Conservation (phyloP, 306 rosid species). For the Prunus mira region DNA sequence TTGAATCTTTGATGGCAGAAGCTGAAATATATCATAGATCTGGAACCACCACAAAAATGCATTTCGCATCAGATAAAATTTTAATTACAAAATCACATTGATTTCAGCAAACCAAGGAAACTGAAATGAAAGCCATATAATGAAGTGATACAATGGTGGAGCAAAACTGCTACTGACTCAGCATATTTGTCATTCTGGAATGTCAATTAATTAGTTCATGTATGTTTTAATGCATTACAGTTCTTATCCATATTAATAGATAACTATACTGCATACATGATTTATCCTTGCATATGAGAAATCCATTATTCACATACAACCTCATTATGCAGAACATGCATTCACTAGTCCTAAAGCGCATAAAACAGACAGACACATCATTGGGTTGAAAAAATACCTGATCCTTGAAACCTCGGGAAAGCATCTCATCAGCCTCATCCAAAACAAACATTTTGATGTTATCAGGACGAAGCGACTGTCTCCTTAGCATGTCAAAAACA, state of each 20-base stretch:
- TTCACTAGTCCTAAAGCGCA: neutral
- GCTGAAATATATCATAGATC: conserved; percentile 87
- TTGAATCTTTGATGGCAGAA: conserved; percentile 66
- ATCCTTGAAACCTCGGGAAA: conserved; percentile 75
- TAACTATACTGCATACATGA: neutral
- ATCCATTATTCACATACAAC: neutral
- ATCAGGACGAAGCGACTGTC: conserved; percentile 68
- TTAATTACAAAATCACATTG: neutral
- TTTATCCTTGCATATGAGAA: neutral
- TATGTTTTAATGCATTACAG: neutral
- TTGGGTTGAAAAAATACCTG: conserved; percentile 43
- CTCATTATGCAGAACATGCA: neutral
- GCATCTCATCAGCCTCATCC: conserved; percentile 92
- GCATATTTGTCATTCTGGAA: neutral
- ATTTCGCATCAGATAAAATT: neutral
- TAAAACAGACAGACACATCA: neutral
- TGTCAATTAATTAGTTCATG: neutral
- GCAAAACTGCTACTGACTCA: neutral
- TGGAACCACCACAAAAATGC: conserved; percentile 22
- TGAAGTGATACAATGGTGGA: neutral
- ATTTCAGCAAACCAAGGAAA: neutral
- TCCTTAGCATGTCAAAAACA: conserved; percentile 75
- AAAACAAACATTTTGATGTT: conserved; percentile 73
- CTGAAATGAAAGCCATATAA: neutral
- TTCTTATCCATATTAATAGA: neutral